Evolutionary conservation across 2,329 filamentous ascomycete species (phyloP), one percentile per base, ranked within the genome.

Genomic region (Fusarium denticulatum): DNA sequence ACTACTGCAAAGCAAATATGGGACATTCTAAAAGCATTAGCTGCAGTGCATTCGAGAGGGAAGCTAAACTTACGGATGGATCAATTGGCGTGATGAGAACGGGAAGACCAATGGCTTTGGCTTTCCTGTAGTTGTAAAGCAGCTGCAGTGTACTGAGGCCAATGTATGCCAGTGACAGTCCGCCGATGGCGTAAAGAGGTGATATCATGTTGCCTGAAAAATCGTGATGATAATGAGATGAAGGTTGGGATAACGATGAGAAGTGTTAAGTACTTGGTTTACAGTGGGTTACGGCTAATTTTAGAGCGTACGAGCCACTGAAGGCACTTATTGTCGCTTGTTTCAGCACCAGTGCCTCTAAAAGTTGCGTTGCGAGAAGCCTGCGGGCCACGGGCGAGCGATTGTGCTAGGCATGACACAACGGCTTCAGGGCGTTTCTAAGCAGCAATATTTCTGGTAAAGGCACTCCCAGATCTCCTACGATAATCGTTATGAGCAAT

Each of bases 1-100:
- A 39, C 71, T 69, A 10, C 64, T 66, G 4, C 55, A 62, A 9
- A 74, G 30, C 4, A 74, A 18, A 24, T 69, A 74, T 6, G 68
- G 72, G 12, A 74, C 71, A 22, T 74, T 74, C 39, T 53, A 26
- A 28, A 24, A 28, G 18, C 20, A 24, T 59, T 30, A 59, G 42
- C 24, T 12, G 15, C 7, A 13, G 15, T 3, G 5, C 6, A n/a
- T 22, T 30, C 24, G 15, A 30, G 14, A 22, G 39, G 4, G 12
- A 12, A 55, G 47, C 20, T 24, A 7, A 37, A 20, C 64, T 28
- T 52, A 67, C 64, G 7, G 69, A 69, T 24, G 72, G 72, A 24
- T 74, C 72, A n/a, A 74, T 46, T 11, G 68, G 72, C 7, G 72
- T 74, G 30, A 74, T 49, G 24, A 74, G 39, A 3, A 74, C 68